Evolutionary conservation across 2,329 filamentous ascomycete genomes (phyloP).

Genomic region (Gaeumannomyces tritici): DNA sequence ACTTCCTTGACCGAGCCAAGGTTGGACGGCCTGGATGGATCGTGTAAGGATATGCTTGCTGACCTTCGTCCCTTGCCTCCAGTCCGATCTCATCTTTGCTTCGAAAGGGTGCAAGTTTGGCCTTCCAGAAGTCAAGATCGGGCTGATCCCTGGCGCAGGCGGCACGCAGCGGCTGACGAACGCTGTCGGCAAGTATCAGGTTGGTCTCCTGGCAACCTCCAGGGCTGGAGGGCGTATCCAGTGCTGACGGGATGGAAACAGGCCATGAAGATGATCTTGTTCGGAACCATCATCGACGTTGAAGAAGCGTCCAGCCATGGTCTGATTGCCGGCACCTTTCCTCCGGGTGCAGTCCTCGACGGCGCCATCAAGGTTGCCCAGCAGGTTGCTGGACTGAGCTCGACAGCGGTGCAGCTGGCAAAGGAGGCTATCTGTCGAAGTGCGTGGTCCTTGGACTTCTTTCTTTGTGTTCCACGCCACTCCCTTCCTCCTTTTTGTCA

Average conservation of each 20-base stretch:
- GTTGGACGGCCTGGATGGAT: not conserved
- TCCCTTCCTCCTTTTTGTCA: not conserved
- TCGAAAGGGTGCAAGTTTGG: slow-evolving; percentile 17
- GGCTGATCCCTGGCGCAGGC: slow-evolving; percentile 18
- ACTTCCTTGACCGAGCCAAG: not conserved
- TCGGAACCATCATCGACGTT: slow-evolving; percentile 25
- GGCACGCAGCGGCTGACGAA: slow-evolving; percentile 22
- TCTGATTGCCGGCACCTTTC: slow-evolving; percentile 26
- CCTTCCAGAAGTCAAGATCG: slow-evolving; percentile 21
- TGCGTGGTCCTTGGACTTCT: not conserved
- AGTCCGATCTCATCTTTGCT: slow-evolving; percentile 27
- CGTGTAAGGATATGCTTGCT: not conserved
- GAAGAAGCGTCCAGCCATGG: slow-evolving; percentile 27
- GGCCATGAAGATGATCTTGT: slow-evolving; percentile 36
- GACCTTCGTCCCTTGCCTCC: not conserved
- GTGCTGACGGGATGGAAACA: not conserved
- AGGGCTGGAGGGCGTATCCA: no score
- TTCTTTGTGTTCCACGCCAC: not conserved
- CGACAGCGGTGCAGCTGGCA: slow-evolving; percentile 24
- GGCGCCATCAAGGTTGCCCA: slow-evolving; percentile 26
- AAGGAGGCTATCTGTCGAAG: slow-evolving; percentile 28
- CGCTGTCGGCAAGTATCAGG: slow-evolving; percentile 24
- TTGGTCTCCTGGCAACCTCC: slow-evolving; percentile 1
- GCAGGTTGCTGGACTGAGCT: slow-evolving; percentile 24
- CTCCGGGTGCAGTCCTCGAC: slow-evolving; percentile 22